Evolutionary conservation across 2,329 filamentous ascomycete genomes (phyloP).

Genomic region (Fusarium sp.): DNA sequence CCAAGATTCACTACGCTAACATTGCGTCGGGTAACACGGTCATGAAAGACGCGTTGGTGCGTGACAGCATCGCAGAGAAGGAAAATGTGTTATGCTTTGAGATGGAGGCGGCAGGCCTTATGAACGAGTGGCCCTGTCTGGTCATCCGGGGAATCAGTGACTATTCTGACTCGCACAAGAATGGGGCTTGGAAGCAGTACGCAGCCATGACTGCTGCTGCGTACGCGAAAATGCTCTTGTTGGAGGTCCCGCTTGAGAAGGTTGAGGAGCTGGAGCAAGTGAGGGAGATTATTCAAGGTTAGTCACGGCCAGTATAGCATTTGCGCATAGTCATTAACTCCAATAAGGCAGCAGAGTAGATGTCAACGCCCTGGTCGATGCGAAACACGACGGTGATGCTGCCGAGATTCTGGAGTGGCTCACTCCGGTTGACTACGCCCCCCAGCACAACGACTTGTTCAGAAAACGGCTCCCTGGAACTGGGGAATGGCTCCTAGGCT

Average conservation of each 20-base stretch:
- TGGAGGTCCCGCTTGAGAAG: neutral
- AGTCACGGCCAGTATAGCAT: neutral
- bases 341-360: neutral
- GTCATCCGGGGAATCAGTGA: conserved; percentile 5
- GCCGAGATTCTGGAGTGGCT: neutral
- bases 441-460: neutral
- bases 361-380: neutral
- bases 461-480: neutral
- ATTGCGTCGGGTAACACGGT: neutral
- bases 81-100: neutral
- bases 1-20: neutral
- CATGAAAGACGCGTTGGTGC: neutral
- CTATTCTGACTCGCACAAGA: neutral
- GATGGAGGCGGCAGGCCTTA: neutral
- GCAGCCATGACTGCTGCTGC: neutral
- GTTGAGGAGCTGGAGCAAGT: neutral
- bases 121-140: neutral
- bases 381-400: neutral
- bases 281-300: neutral
- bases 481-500: no score
- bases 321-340: neutral
- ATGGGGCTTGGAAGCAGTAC: neutral
- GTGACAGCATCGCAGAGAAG: neutral
- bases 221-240: neutral
- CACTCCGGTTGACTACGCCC: neutral